Conservation (phyloP, 208 protist genomes). For the Leishmania braziliensis region DNA sequence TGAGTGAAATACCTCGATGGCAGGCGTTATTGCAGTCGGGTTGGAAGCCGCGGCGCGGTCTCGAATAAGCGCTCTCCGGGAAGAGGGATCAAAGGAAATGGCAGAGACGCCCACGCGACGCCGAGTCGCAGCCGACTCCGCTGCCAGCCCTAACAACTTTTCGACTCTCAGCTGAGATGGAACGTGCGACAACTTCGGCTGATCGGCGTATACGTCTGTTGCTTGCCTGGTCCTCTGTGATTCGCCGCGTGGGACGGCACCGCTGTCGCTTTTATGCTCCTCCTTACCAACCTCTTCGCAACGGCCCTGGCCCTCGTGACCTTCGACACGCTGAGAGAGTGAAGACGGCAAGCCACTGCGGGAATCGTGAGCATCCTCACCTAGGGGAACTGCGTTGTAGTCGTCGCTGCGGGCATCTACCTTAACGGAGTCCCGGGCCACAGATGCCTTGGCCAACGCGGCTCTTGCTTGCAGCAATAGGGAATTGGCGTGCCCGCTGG, state of each 20-base stretch:
- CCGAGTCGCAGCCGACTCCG: neutral
- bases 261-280: neutral
- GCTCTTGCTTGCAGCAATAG: neutral
- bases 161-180: neutral
- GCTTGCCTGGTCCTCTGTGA: neutral
- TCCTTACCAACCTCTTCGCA: neutral
- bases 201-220: neutral
- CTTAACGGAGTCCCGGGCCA: neutral
- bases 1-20: neutral
- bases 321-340: neutral
- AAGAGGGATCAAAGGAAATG: neutral
- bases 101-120: neutral
- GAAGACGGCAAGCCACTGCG: neutral
- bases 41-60: neutral
- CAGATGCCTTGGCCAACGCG: neutral
- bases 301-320: neutral
- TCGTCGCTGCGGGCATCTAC: neutral
- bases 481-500: neutral
- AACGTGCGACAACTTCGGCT: neutral
- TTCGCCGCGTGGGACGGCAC: neutral
- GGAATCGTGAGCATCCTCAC: neutral
- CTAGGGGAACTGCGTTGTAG: neutral
- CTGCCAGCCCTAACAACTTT: neutral
- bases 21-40: neutral
- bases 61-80: neutral